A percentile compares a stretch with the other conserved stretches of the same genome.
Evolutionary conservation across 1,284 basidiomycete species (phyloP).

Genomic region (Boletus smithii): DNA sequence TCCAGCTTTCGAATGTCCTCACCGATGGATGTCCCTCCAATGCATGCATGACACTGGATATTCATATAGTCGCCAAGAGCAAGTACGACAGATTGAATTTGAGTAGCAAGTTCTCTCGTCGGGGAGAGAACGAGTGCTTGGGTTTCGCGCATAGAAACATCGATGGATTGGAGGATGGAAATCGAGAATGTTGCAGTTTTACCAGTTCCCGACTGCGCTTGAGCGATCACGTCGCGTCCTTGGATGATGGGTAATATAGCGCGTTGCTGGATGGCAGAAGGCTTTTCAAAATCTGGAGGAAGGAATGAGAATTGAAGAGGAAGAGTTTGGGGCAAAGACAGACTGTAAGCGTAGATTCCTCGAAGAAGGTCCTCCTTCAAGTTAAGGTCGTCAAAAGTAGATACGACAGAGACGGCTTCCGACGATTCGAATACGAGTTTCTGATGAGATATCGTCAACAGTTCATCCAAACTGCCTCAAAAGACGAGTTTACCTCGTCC

Average conservation of each 20-base stretch:
- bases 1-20: constrained; percentile 99
- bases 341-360: constrained; percentile 99
- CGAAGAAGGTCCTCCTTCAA: constrained; percentile 95
- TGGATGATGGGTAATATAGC: constrained; percentile 95
- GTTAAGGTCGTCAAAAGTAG: constrained; percentile 89
- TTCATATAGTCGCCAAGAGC: constrained; percentile 99
- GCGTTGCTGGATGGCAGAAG: constrained; percentile 97
- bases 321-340: constrained; percentile 33
- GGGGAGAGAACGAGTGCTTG: constrained; percentile 96
- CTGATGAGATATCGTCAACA: constrained; percentile 33
- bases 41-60: constrained; percentile 98
- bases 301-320: constrained; percentile 2
- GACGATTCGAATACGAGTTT: constrained; percentile 99
- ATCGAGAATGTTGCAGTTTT: constrained; percentile 99
- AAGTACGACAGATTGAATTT: constrained; percentile 98
- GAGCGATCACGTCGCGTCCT: constrained; percentile 95
- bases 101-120: constrained; percentile 93
- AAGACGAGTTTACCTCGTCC: constrained; percentile 55
- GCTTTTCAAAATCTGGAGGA: constrained; percentile 92
- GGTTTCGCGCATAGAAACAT: constrained; percentile 91
- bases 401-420: constrained; percentile 85
- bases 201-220: constrained; percentile 99
- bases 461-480: not conserved
- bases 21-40: constrained; percentile 95
- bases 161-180: constrained; percentile 93